Conservation (phyloP, 1,284 basidiomycete genomes). For the Cryptococcus sp. region DNA sequence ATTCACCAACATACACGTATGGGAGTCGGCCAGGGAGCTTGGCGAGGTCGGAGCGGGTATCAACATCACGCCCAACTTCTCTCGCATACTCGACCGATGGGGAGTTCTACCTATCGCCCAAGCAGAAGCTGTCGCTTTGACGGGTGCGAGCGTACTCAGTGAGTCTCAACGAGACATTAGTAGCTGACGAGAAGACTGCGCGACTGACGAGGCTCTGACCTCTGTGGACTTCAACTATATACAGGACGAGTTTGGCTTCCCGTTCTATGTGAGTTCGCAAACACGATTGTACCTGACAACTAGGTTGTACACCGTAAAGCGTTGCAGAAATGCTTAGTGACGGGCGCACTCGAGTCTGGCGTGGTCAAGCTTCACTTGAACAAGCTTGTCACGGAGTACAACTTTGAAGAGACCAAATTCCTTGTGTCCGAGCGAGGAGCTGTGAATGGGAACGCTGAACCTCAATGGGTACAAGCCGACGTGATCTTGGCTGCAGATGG, state of each 20-base stretch:
- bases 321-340: slow-evolving; percentile 46
- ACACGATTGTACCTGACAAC: background rate
- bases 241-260: slow-evolving; percentile 39
- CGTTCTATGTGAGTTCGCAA: slow-evolving; percentile 29
- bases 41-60: slow-evolving; percentile 50
- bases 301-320: slow-evolving; percentile 48
- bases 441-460: slow-evolving; percentile 13
- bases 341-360: slow-evolving; percentile 28
- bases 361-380: slow-evolving; percentile 41
- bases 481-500: slow-evolving; percentile 50
- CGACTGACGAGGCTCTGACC: slow-evolving; percentile 39
- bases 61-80: slow-evolving; percentile 44
- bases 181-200: slow-evolving; percentile 27
- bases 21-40: slow-evolving; percentile 35
- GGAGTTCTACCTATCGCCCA: slow-evolving; percentile 32
- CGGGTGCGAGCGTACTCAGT: slow-evolving; percentile 40
- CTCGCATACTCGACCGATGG: slow-evolving; percentile 34
- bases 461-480: slow-evolving; percentile 48
- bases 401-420: slow-evolving; percentile 44
- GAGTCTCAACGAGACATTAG: slow-evolving; percentile 8
- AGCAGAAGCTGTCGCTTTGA: slow-evolving; percentile 40
- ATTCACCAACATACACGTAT: slow-evolving; percentile 41
- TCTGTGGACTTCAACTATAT: slow-evolving; percentile 41
- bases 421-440: slow-evolving; percentile 15
- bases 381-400: slow-evolving; percentile 39